These are phyloP conservation scores for Huntiella savannae DNA, from an alignment of 2,329 filamentous ascomycete genomes.

Conservation along the genomic window DNA sequence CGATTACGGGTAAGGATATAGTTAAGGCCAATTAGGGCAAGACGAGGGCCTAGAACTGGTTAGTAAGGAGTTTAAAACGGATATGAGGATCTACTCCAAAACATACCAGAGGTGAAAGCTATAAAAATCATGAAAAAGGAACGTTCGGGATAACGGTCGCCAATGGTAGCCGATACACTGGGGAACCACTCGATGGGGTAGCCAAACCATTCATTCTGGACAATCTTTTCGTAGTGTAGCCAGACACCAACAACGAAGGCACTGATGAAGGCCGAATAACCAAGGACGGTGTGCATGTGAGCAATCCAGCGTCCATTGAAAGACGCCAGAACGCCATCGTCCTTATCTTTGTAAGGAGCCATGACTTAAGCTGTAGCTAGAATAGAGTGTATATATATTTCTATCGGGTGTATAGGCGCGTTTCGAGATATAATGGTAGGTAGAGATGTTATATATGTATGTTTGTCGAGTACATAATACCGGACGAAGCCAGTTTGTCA, in stretches of 20 bases:
- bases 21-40: constrained; percentile 78
- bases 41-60: constrained; percentile 50
- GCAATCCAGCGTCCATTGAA: constrained; percentile 84
- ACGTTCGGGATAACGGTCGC: constrained; percentile 88
- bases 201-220: constrained; percentile 89
- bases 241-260: constrained; percentile 63
- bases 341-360: constrained; percentile 45
- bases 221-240: constrained; percentile 91
- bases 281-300: constrained; percentile 66
- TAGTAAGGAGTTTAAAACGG: neutral
- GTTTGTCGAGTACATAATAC: too few relatives aligned
- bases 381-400: neutral
- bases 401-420: neutral
- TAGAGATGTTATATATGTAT: too few relatives aligned
- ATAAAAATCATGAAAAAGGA: constrained; percentile 97
- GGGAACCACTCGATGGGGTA: constrained; percentile 95
- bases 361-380: constrained; percentile 15
- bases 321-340: constrained; percentile 36
- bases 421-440: too few relatives aligned
- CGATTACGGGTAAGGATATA: constrained; percentile 71
- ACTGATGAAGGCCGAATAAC: constrained; percentile 73
- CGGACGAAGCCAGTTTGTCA: too few relatives aligned
- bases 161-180: constrained; percentile 89
- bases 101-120: constrained; percentile 72
- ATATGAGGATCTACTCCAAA: neutral